phyloP scores from a whole-genome alignment of 148 eudicot species.

The Rhododendron simsii region DNA sequence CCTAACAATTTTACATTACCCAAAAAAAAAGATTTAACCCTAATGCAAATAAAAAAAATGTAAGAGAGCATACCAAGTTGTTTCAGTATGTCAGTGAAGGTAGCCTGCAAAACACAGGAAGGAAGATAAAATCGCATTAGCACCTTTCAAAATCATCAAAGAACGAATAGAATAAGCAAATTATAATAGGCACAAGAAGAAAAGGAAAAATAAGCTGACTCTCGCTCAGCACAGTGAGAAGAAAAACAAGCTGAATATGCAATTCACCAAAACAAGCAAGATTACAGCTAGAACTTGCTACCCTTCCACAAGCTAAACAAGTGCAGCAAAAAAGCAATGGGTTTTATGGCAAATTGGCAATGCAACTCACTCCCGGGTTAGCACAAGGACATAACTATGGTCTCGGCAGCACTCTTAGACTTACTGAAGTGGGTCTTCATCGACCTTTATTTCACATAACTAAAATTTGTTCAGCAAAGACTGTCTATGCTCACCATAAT shows the following conservation, averaged over 20 bases:
- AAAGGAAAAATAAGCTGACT: not conserved
- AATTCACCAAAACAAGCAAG: not conserved
- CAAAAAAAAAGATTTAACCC: not conserved
- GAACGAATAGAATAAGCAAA: not conserved
- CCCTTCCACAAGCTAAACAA: not conserved
- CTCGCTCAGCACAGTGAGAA: not conserved
- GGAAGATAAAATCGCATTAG: not conserved
- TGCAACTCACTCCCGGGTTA: not conserved
- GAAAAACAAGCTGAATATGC: not conserved
- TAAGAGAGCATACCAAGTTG: conserved; percentile 57
- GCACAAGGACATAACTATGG: not conserved
- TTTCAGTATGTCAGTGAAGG: conserved; percentile 91
- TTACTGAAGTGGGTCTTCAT: not conserved
- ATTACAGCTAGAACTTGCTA: not conserved
- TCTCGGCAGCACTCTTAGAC: not conserved
- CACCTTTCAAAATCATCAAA: not conserved
- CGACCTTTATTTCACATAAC: not conserved
- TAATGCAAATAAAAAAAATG: not conserved
- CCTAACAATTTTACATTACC: not conserved
- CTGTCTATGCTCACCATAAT: not conserved
- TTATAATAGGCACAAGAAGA: not conserved
- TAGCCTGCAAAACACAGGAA: conserved; percentile 64
- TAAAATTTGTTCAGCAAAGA: not conserved
- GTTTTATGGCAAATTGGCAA: not conserved
- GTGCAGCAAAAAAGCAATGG: not conserved